These are phyloP conservation scores for Trichosporon sp. DNA, from an alignment of 1,284 basidiomycete genomes.

Conservation along the genomic window DNA sequence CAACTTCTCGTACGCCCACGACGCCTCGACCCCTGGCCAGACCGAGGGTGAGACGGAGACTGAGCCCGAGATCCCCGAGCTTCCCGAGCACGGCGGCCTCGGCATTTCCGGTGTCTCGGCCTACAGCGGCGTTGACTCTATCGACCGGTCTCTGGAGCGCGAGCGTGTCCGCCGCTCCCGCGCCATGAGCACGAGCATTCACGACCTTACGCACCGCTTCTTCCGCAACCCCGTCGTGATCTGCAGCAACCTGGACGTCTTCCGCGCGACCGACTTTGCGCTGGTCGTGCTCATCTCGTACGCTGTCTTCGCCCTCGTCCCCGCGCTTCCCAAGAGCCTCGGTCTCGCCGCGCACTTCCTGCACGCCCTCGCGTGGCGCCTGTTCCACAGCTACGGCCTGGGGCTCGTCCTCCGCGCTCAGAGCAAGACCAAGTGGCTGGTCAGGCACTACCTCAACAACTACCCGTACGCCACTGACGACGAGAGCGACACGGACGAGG, in stretches of 20 bases:
- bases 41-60: constrained; percentile 75
- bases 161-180: constrained; percentile 24
- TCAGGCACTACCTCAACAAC: constrained; percentile 90
- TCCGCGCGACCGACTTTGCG: constrained; percentile 72
- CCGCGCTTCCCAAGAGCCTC: constrained; percentile 55
- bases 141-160: constrained; percentile 5
- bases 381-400: constrained; percentile 86
- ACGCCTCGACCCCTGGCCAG: constrained; percentile 62
- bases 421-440: constrained; percentile 82
- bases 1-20: constrained; percentile 27
- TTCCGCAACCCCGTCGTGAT: constrained; percentile 86
- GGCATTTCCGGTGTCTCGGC: constrained; percentile 10
- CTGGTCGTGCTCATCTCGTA: constrained; percentile 66
- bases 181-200: constrained; percentile 64
- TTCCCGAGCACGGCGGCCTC: constrained; percentile 30
- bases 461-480: constrained; percentile 70
- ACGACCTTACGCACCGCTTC: constrained; percentile 86
- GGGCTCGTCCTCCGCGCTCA: constrained; percentile 82
- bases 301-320: constrained; percentile 59
- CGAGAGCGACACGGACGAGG: constrained; percentile 43
- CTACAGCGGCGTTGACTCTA: constrained; percentile 14
- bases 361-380: constrained; percentile 82
- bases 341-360: constrained; percentile 69
- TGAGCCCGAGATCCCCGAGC: constrained; percentile 59
- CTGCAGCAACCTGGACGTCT: constrained; percentile 77